Evolutionary conservation across 202 grass and related monocot genomes (phyloP), one percentile per base, ranked within the genome.

Genomic region (Elaeis oleifera): DNA sequence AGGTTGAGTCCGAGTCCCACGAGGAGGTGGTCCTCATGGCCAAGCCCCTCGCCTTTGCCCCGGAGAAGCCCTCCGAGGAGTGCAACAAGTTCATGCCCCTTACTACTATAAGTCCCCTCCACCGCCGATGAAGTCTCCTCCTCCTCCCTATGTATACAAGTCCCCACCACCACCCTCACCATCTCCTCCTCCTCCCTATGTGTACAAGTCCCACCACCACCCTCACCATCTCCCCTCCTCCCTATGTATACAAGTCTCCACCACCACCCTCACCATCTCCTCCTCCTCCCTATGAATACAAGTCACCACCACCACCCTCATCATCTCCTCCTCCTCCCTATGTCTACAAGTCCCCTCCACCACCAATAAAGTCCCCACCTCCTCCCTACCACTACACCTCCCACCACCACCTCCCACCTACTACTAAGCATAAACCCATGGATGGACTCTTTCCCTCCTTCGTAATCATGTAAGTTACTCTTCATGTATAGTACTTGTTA

Each of bases 21-120:
- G 4, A 84, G 36, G 80, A 72, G 68, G 71, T 91, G 71, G 88
- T 91, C 51, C 66, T 91, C 54, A 61, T 79, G 74, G 83, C 88
- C 29, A 79, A 87, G 57, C 67, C 80, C 13, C 25, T 59, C 64
- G 83, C 83, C 51, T 87, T 81, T 67, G 83, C 83, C 66, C 85
- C 88, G 20, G 70, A 79, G 61, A 78, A 81, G 29, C 48, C 67
- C 49, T 56, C 28, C 21, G 70, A 58, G 50, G 72, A 82, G 71
- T 76, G 73, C 63, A 75, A 90, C 51, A 76, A 60, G 23, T 22
- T 1, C 51, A 87, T 59, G 26, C 66, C 9, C 76, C 0, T 66
- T 79, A 80, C 57, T 78, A 31, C 26, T 67, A 83, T 61, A 80
- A 72, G 53, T 78, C 53, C n/a, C 73, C 58, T 17, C 83, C 66